Evolutionary conservation across 2,329 filamentous ascomycete genomes (phyloP), one percentile per base, ranked within the genome.

Genomic region (Cadophora malorum): DNA sequence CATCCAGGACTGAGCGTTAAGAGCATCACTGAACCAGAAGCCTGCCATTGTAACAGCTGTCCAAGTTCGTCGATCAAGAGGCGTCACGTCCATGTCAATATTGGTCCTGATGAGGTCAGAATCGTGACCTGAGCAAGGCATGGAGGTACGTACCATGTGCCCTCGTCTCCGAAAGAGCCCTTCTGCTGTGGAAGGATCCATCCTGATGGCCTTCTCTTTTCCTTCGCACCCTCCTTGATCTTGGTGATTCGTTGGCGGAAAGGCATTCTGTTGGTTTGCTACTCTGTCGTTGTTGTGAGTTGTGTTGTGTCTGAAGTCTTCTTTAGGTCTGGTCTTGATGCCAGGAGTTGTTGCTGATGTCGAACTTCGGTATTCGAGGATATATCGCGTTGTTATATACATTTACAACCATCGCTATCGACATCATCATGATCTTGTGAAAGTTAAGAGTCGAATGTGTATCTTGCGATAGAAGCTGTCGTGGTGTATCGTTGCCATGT

Each of bases 11-110:
- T 82, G 81, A 31, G 81, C 80, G 63, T 81, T 82, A 71, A 83
- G 74, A 10, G 80, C 78, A 74, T 83, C 82, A 19, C 74, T 78
- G 67, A 83, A 79, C 82, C 82, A 84, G 71, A 81, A 84, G 1
- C 80, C 80, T 4, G 81, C 72, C 35, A 82, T 77, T 1, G 79
- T 79, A 67, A 78, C 78, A 1, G 77, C 77, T 1, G 79, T 79
- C 83, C 83, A 84, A 0, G 80, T 83, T 19, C 81, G 76, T 35
- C 80, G 77, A 47, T 84, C 80, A 12, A 80, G 58, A 19, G 82
- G 82, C 14, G 81, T 83, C 0, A 81, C 79, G 71, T 83, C 81
- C 65, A 76, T 77, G 70, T 84, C 82, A 50, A 80, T 78, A 67
- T 83, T 84, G 16, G 80, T 80, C 80, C 81, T 75, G 62, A 62